Evolutionary conservation across 257 asterid genomes (phyloP).

Genomic region (Solanum infundibuliforme): DNA sequence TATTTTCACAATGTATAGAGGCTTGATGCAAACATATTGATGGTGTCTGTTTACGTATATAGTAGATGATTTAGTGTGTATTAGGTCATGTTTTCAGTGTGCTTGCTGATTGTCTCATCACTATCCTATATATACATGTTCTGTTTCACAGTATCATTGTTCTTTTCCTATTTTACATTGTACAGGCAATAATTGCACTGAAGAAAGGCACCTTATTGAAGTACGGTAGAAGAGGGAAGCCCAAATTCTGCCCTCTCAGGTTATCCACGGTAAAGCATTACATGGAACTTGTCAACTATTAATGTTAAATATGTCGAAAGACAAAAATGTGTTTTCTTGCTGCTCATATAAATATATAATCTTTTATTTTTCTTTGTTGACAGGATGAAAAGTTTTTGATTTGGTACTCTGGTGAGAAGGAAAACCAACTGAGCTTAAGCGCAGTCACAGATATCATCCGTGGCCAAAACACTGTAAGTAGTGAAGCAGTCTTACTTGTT

Average conservation of each 20-base stretch:
- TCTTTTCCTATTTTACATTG: neutral
- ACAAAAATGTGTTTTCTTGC: neutral
- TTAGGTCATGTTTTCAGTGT: neutral
- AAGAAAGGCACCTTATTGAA: slow-evolving; percentile 42
- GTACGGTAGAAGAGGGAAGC: slow-evolving; percentile 34
- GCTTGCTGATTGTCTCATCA: neutral
- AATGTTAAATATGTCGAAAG: neutral
- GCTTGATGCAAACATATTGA: neutral
- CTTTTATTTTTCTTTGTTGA: neutral
- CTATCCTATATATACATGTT: neutral
- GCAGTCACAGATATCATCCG: slow-evolving; percentile 21
- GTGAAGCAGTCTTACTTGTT: neutral
- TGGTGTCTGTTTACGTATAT: neutral
- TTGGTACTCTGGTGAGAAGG: slow-evolving; percentile 43
- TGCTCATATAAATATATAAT: neutral
- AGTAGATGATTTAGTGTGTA: neutral
- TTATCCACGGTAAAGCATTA: slow-evolving; percentile 28
- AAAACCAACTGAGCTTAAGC: slow-evolving; percentile 28
- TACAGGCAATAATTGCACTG: slow-evolving; percentile 42
- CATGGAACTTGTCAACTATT: neutral
- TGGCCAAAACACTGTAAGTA: slow-evolving; percentile 32
- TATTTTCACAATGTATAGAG: neutral
- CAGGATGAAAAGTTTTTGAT: slow-evolving; percentile 43
- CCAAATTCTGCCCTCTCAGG: slow-evolving; percentile 39
- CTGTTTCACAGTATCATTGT: neutral